phyloP scores from a whole-genome alignment of 139 green algal species.

The Chlorella ohadii region DNA sequence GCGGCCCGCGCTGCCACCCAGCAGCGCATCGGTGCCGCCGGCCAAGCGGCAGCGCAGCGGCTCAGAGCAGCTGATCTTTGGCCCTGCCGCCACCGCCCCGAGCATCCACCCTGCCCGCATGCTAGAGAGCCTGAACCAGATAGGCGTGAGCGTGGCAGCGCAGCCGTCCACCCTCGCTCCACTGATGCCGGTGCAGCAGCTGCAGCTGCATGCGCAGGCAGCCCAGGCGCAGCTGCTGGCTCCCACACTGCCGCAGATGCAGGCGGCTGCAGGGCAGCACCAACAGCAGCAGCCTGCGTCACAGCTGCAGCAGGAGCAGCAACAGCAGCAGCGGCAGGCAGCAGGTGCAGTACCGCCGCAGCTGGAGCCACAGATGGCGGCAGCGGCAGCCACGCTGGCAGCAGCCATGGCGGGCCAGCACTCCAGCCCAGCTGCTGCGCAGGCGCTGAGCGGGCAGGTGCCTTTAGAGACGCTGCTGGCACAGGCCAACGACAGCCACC shows the following conservation, averaged over 20 bases:
- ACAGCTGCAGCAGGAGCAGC: background rate
- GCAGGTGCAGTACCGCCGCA: background rate
- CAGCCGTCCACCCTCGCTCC: too few relatives aligned
- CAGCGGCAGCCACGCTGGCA: background rate
- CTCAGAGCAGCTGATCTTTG: too few relatives aligned
- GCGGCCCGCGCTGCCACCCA: background rate
- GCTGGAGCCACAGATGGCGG: background rate
- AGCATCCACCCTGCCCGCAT: too few relatives aligned
- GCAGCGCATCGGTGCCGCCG: too few relatives aligned
- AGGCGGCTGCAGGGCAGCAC: background rate
- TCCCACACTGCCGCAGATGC: background rate
- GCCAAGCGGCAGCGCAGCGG: background rate
- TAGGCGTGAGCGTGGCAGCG: too few relatives aligned
- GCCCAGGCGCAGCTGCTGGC: background rate
- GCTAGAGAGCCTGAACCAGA: too few relatives aligned
- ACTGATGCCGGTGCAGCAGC: background rate
- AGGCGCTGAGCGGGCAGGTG: background rate
- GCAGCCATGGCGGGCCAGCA: background rate
- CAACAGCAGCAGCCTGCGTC: background rate
- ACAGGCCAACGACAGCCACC: too few relatives aligned
- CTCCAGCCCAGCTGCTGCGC: background rate
- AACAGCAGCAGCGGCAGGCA: slow-evolving; percentile 2
- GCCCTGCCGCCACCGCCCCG: too few relatives aligned
- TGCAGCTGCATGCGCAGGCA: background rate
- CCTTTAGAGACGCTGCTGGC: background rate